Percentiles rank a stretch among this genome's conserved stretches.
These are phyloP conservation scores for Trametes cingulata DNA, from an alignment of 768 basidiomycete genomes.

Conservation along the genomic window DNA sequence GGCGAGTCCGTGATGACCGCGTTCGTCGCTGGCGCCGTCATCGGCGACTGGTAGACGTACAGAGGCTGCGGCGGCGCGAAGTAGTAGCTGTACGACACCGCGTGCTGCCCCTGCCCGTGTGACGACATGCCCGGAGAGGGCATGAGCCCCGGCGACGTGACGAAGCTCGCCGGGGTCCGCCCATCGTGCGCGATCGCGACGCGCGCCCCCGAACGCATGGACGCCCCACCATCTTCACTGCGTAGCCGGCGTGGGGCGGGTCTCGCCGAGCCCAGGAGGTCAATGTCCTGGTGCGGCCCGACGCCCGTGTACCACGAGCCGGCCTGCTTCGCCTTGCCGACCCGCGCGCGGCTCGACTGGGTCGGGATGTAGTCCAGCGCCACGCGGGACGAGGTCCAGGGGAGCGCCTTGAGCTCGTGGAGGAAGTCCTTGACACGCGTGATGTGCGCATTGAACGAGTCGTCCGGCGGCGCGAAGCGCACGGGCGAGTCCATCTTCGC, in stretches of 20 bases:
- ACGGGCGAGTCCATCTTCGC: conserved; percentile 36
- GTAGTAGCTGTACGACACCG: conserved; percentile 27
- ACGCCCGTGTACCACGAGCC: conserved; percentile 30
- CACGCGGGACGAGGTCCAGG: conserved; percentile 38
- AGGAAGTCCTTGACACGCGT: conserved; percentile 35
- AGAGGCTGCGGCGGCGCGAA: conserved; percentile 25
- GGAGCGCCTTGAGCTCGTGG: conserved; percentile 35
- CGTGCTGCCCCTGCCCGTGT: conserved; percentile 24
- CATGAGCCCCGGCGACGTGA: conserved; percentile 20
- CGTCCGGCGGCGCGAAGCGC: conserved; percentile 23
- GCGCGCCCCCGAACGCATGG: background rate
- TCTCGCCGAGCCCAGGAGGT: conserved; percentile 26
- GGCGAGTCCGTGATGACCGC: background rate
- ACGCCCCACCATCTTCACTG: conserved; percentile 10
- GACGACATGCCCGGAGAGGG: conserved; percentile 25
- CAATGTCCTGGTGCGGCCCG: conserved; percentile 24
- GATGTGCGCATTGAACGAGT: conserved; percentile 33
- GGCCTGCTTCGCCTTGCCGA: conserved; percentile 17
- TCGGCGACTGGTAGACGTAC: conserved; percentile 23
- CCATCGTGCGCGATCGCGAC: conserved; percentile 11
- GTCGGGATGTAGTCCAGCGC: conserved; percentile 37
- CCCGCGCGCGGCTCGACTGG: conserved; percentile 27
- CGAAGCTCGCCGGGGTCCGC: conserved; percentile 16
- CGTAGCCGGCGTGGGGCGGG: conserved; percentile 3
- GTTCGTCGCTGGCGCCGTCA: conserved; percentile 10